Evolutionary conservation across 2,329 filamentous ascomycete genomes (phyloP).

Genomic region (Stemphylium lycopersici): DNA sequence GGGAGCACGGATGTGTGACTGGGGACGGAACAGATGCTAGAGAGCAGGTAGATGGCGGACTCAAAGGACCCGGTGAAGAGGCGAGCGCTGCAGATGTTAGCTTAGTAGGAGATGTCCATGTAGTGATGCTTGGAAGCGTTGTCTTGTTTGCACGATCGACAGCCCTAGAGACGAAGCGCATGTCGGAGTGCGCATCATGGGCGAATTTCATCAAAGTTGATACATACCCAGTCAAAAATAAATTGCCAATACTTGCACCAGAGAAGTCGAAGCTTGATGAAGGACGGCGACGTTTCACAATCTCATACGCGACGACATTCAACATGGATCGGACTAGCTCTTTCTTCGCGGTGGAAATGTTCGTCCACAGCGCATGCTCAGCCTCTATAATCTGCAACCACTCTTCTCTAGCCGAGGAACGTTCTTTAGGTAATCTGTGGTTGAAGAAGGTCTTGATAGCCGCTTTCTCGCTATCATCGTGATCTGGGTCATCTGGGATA

Average conservation of each 20-base stretch:
- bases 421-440: conserved; percentile 73
- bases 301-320: conserved; percentile 58
- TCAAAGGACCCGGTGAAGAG: conserved; percentile 94
- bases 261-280: conserved; percentile 58
- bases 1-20: conserved; percentile 79
- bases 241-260: conserved; percentile 57
- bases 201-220: background rate
- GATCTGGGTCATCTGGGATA: conserved; percentile 70
- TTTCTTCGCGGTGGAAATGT: conserved; percentile 57
- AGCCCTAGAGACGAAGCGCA: background rate
- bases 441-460: conserved; percentile 88
- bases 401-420: conserved; percentile 69
- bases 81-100: conserved; percentile 65
- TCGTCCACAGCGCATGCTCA: conserved; percentile 74
- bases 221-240: conserved; percentile 58
- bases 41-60: conserved; percentile 87
- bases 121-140: background rate
- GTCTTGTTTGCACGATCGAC: background rate
- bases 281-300: conserved; percentile 55
- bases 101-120: no score
- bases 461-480: conserved; percentile 60
- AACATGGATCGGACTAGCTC: conserved; percentile 59
- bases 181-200: background rate
- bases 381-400: conserved; percentile 92
- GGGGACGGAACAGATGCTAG: conserved; percentile 84